Evolutionary conservation across 176 grass and related monocot genomes (phyloP).

Genomic region (Lolium multiflorum): DNA sequence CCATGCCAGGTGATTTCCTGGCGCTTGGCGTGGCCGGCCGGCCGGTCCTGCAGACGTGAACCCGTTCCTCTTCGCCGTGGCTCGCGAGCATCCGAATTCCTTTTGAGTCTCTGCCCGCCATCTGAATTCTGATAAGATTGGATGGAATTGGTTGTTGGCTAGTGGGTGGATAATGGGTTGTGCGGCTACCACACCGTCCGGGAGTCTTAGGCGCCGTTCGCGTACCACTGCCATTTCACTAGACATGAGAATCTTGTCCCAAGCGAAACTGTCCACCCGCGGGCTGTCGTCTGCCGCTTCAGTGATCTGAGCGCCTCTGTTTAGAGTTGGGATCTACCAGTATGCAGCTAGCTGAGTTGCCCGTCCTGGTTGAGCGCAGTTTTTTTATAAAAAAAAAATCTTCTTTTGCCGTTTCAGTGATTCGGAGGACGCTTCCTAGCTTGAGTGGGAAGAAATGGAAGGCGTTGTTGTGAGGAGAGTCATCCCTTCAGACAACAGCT

Average conservation of each 20-base stretch:
- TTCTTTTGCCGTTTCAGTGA: background rate
- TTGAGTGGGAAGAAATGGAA: constrained; percentile 59
- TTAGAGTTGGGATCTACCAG: background rate
- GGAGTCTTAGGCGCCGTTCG: background rate
- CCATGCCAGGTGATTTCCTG: background rate
- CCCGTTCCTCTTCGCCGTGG: background rate
- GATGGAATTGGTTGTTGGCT: background rate
- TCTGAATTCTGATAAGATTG: background rate
- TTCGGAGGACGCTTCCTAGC: constrained; percentile 40
- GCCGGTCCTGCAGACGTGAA: background rate
- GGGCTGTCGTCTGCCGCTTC: background rate
- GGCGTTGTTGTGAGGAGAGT: constrained; percentile 82
- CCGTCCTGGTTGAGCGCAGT: background rate
- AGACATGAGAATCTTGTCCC: background rate
- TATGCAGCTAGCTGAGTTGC: background rate
- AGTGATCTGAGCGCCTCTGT: background rate
- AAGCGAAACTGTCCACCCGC: too few species aligned
- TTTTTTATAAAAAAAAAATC: background rate
- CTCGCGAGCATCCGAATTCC: background rate
- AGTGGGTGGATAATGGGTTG: background rate
- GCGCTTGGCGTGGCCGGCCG: background rate
- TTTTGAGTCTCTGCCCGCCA: background rate
- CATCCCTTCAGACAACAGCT: constrained; percentile 96
- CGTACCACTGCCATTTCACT: too few species aligned
- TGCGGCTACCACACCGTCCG: too few species aligned